Percentiles rank a stretch among this genome's conserved stretches.
phyloP scores from a whole-genome alignment of 2,329 filamentous ascomycete species.

The Colletotrichum simmondsii region DNA sequence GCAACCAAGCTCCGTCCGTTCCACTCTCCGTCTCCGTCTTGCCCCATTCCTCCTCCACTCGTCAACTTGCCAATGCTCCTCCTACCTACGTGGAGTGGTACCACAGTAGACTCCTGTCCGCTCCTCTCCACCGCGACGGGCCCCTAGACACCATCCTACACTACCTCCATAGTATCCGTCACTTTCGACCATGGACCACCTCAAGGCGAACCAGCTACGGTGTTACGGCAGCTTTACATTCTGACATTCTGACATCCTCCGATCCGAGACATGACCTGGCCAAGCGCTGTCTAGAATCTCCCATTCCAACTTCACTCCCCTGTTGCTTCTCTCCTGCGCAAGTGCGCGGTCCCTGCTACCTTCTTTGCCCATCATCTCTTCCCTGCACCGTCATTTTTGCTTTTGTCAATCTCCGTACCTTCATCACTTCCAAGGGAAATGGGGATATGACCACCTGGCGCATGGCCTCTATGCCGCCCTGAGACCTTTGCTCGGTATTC shows the following conservation, averaged over 20 bases:
- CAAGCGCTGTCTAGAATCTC: too few relatives aligned
- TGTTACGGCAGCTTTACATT: neutral
- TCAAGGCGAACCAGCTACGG: too few relatives aligned
- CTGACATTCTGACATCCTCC: neutral
- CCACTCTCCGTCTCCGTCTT: neutral
- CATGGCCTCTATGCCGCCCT: neutral
- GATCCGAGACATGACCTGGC: neutral
- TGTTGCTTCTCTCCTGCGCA: neutral
- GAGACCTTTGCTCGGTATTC: neutral
- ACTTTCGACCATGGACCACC: too few relatives aligned
- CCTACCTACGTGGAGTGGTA: too few relatives aligned
- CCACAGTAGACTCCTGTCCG: neutral
- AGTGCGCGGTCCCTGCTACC: neutral
- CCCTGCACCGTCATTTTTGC: too few relatives aligned
- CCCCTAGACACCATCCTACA: neutral
- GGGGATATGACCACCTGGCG: too few relatives aligned
- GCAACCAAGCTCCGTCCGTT: neutral
- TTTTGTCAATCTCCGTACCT: too few relatives aligned
- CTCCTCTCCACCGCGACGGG: neutral
- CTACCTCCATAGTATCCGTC: too few relatives aligned
- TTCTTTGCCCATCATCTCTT: neutral
- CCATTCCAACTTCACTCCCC: too few relatives aligned
- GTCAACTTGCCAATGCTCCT: neutral
- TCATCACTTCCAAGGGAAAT: too few relatives aligned
- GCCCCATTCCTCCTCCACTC: neutral